phyloP scores from a whole-genome alignment of 768 basidiomycete species.

The Imleria badia region DNA sequence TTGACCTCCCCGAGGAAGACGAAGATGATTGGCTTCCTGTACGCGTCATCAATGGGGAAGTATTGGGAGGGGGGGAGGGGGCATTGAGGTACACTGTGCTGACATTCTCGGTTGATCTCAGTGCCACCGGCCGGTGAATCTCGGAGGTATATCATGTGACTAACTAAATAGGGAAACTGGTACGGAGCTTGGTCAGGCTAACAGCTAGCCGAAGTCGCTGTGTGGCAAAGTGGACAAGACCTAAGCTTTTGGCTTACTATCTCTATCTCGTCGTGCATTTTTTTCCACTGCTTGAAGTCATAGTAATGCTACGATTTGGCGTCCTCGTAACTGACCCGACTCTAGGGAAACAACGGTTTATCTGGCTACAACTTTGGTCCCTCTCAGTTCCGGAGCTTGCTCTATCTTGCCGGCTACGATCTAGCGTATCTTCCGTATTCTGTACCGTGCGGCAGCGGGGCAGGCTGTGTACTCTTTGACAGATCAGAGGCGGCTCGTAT shows the following conservation, averaged over 20 bases:
- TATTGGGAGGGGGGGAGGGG: too few species aligned
- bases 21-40: too few species aligned
- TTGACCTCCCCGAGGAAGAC: too few species aligned
- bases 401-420: constrained; percentile 73
- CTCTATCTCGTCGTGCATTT: constrained; percentile 49
- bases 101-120: too few species aligned
- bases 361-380: constrained; percentile 72
- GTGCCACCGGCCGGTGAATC: too few species aligned
- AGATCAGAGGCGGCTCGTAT: constrained; percentile 54
- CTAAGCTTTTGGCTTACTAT: constrained; percentile 60
- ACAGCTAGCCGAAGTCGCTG: too few species aligned
- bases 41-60: too few species aligned
- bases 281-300: not conserved
- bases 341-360: constrained; percentile 63
- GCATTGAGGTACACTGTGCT: too few species aligned
- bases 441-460: constrained; percentile 45
- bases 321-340: not conserved
- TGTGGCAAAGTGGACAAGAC: too few species aligned
- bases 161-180: too few species aligned
- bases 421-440: constrained; percentile 56
- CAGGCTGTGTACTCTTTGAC: constrained; percentile 65
- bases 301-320: not conserved
- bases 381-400: constrained; percentile 71
- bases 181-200: too few species aligned
- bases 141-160: too few species aligned